Percentiles rank a stretch among this genome's conserved stretches.
These are phyloP conservation scores for Leptographium flavum DNA, from an alignment of 2,329 filamentous ascomycete genomes.

Conservation along the genomic window DNA sequence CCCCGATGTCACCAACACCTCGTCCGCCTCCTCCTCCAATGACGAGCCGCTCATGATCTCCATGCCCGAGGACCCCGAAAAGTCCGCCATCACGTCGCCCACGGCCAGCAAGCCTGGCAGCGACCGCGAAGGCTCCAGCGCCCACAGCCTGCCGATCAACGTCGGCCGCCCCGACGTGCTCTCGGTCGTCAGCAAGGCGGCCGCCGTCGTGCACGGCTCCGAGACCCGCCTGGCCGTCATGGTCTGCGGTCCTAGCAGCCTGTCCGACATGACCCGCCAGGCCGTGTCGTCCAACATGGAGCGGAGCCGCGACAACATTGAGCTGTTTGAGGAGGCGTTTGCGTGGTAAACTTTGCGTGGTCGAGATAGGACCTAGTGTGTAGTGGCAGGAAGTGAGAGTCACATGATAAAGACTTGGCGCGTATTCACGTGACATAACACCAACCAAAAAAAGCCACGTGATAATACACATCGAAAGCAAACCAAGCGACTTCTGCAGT, in stretches of 20 bases:
- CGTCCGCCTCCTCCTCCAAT: neutral
- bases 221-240: constrained; percentile 7
- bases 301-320: constrained; percentile 1
- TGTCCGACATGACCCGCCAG: constrained; percentile 8
- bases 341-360: constrained; percentile 7
- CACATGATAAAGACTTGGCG: too few species aligned
- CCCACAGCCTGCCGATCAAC: neutral
- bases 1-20: neutral
- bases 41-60: too few species aligned
- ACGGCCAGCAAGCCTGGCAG: neutral
- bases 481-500: too few species aligned
- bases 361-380: too few species aligned
- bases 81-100: neutral
- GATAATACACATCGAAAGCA: too few species aligned
- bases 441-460: too few species aligned
- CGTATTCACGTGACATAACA: too few species aligned
- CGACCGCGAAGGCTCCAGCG: neutral
- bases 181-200: constrained; percentile 1
- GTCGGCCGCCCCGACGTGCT: constrained; percentile 8
- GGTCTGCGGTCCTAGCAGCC: constrained; percentile 9
- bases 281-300: constrained; percentile 6
- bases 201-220: constrained; percentile 1
- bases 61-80: too few species aligned
- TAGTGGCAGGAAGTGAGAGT: too few species aligned
- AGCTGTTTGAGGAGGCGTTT: constrained; percentile 12